phyloP scores from a whole-genome alignment of 352 stramenopile species.

The Globisporangium camurandrum region DNA sequence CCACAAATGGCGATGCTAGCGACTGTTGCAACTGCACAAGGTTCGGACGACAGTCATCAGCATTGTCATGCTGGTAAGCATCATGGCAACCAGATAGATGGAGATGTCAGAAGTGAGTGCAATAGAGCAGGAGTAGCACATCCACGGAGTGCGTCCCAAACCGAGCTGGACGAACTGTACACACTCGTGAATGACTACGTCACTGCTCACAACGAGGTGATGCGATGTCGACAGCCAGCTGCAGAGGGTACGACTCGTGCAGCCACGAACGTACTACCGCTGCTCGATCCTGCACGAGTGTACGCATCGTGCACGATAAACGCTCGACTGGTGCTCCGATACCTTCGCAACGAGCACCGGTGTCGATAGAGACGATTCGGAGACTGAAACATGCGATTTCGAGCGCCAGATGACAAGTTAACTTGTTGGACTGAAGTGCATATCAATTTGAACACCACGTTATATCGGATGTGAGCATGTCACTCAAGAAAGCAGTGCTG shows the following conservation, averaged over 20 bases:
- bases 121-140: too few species aligned
- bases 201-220: constrained; percentile 8
- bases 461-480: not conserved
- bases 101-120: too few species aligned
- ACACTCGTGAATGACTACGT: constrained; percentile 21
- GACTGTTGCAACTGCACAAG: too few species aligned
- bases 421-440: too few species aligned
- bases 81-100: not conserved
- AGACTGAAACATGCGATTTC: too few species aligned
- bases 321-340: constrained; percentile 16
- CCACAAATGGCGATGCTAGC: too few species aligned
- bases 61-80: not conserved
- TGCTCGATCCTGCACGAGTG: not conserved
- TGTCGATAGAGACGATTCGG: too few species aligned
- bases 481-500: not conserved
- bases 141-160: too few species aligned
- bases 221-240: too few species aligned
- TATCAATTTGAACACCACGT: too few species aligned
- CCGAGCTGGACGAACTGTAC: constrained; percentile 19
- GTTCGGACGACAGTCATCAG: not conserved
- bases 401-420: too few species aligned
- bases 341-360: constrained; percentile 20
- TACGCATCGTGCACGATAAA: constrained; percentile 6
- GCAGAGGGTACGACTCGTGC: not conserved
- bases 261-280: not conserved